Evolutionary conservation across 495 filamentous ascomycete genomes (phyloP).

Genomic region (Aspergillus saccharolyticus): DNA sequence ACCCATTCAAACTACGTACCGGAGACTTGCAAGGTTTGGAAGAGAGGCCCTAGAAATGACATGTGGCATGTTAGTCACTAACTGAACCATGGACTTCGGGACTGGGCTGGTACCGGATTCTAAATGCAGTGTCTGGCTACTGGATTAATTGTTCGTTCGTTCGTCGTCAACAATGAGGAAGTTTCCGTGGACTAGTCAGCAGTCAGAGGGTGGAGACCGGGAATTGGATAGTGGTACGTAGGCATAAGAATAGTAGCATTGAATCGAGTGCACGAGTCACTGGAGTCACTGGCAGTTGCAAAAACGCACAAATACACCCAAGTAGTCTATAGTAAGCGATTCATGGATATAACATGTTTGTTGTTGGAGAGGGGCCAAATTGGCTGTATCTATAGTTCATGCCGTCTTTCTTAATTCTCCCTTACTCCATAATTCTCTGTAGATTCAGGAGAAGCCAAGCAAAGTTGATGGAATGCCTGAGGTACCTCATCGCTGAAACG

Average conservation of each 20-base stretch:
- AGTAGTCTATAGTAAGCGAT: no score
- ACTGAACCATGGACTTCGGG: not conserved
- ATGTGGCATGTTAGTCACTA: no score
- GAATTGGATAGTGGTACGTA: not conserved
- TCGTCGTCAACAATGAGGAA: not conserved
- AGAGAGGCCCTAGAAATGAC: no score
- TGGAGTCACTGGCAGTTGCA: not conserved
- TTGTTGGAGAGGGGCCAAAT: not conserved
- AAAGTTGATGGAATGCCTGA: not conserved
- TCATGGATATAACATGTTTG: no score
- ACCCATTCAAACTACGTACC: no score
- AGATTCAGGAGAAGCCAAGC: not conserved
- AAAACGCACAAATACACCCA: not conserved
- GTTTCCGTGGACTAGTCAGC: not conserved
- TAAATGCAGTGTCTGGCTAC: not conserved
- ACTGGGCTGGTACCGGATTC: not conserved
- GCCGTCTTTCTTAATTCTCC: not conserved
- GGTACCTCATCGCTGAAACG: not conserved
- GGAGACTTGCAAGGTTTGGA: no score
- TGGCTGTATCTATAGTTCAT: not conserved
- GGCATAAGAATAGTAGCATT: constrained; percentile 9
- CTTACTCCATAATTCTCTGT: not conserved
- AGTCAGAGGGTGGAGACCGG: not conserved
- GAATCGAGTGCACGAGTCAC: not conserved
- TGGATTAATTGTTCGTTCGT: not conserved